Percentiles rank a stretch among this genome's conserved stretches.
Conservation (phyloP, 2,329 filamentous ascomycete species). For the Ceratocystis ficicola region DNA sequence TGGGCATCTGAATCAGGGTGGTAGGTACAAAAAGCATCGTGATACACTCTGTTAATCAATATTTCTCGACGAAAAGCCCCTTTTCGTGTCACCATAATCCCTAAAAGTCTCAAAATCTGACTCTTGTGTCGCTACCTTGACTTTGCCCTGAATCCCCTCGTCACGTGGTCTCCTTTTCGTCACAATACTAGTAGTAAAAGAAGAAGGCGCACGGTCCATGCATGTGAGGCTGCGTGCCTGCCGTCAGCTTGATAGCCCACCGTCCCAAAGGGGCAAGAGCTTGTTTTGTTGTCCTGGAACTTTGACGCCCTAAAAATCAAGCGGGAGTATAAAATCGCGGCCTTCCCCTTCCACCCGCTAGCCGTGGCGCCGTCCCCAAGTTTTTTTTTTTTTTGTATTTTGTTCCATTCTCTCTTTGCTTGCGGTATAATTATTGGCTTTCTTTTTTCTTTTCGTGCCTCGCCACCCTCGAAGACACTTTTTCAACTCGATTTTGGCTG, state of each 20-base stretch:
- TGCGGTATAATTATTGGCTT: not conserved
- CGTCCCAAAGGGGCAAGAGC: conserved; percentile 9
- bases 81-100: not conserved
- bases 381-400: not conserved
- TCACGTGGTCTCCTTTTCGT: not conserved
- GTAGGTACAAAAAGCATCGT: too few relatives aligned
- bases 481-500: not conserved
- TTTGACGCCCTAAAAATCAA: not conserved
- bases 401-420: not conserved
- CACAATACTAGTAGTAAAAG: not conserved
- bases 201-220: conserved; percentile 1
- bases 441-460: not conserved
- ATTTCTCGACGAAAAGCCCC: too few relatives aligned
- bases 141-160: not conserved
- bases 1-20: too few relatives aligned
- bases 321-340: conserved; percentile 3
- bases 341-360: not conserved
- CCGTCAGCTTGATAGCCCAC: not conserved
- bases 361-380: not conserved
- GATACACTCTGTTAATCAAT: too few relatives aligned
- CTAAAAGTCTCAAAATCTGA: not conserved
- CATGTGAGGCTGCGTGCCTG: conserved; percentile 11
- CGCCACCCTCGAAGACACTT: not conserved
- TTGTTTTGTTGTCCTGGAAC: conserved; percentile 10
- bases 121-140: not conserved